Base-by-base conservation (phyloP, 805 yeast species). In the Nakazawaea molendinolei region DNA sequence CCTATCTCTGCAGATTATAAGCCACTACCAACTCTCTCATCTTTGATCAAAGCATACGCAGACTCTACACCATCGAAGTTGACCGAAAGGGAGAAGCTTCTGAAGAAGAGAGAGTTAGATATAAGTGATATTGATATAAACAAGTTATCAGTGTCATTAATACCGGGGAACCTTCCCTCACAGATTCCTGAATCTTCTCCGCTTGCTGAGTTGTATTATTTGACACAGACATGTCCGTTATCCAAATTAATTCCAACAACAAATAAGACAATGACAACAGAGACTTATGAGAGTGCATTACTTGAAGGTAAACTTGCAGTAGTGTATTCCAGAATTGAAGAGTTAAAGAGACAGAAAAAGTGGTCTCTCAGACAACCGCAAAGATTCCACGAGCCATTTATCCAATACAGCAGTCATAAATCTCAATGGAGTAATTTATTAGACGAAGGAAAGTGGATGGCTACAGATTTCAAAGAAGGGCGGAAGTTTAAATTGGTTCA, bases 361-460 rank as follows among this genome's bases (percentile, higher is more conserved):
- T 92, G 98, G 97, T 80, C 95, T 16, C 63, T 92, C 36, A 69
- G 95, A 36, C 98, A 92, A 54, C 95, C 95, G 0, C 65, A 71
- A 35, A 69, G 73, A 44, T 80, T 69, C 49, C 51, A 67, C 9
- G 95, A 86, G 45, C 96, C 97, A 0, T 72, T 72, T 43, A 20
- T 29, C 13, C 48, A 9, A 48, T 45, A 22, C 34, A 51, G 46
- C 18, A 54, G 62, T 10, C 52, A 52, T n/a, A 61, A 65, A 21
- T 61, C 76, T 3, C 89, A 84, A 44, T 76, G 94, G 86, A 90
- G 82, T 47, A 58, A 69, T 40, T 44, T 90, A 17, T 44, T 92
- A 5, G 74, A 75, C 17, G 98, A 92, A 54, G 83, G 77, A 51
- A 74, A 74, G 42, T 86, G 96, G 95, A 69, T 87, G 76, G 74